Percentiles rank a stretch among this genome's conserved stretches.
Evolutionary conservation across 371 early-diverging fungal species (phyloP).

Genomic region (Rhizopus microsporus): DNA sequence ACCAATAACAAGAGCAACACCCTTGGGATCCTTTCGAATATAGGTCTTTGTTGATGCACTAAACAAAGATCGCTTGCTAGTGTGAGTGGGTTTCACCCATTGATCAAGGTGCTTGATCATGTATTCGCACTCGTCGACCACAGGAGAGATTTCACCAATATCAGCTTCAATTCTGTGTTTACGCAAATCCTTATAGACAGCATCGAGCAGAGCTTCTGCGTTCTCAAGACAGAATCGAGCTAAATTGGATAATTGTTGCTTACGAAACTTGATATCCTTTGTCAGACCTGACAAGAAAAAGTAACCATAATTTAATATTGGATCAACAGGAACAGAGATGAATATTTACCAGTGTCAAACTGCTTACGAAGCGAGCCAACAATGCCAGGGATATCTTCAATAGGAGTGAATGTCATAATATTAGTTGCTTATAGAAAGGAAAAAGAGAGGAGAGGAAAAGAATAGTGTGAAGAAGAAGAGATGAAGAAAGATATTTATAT

Average conservation of each 20-base stretch:
- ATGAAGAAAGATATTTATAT: too few species aligned
- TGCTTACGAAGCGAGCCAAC: slow-evolving; percentile 51
- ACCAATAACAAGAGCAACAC: slow-evolving; percentile 75
- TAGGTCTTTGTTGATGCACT: slow-evolving; percentile 44
- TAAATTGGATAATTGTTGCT: slow-evolving; percentile 72
- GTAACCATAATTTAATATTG: background rate
- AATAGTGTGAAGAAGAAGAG: too few species aligned
- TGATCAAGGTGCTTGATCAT: slow-evolving; percentile 47
- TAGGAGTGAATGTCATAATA: slow-evolving; percentile 25
- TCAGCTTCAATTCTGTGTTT: slow-evolving; percentile 56
- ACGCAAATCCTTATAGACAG: slow-evolving; percentile 71
- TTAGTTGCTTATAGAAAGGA: too few species aligned
- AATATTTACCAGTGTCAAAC: slow-evolving; percentile 43
- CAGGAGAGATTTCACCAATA: slow-evolving; percentile 60
- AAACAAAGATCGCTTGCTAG: slow-evolving; percentile 36
- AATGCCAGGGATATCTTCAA: slow-evolving; percentile 35
- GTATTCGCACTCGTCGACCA: slow-evolving; percentile 71
- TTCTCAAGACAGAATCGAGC: slow-evolving; percentile 70
- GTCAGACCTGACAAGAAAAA: slow-evolving; percentile 48
- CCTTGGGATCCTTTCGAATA: slow-evolving; percentile 71
- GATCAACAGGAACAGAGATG: background rate
- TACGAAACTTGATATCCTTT: slow-evolving; percentile 63
- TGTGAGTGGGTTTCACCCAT: slow-evolving; percentile 28
- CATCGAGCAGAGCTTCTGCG: slow-evolving; percentile 57
- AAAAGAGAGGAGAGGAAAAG: too few species aligned